Percentiles rank a stretch among this genome's conserved stretches.
phyloP scores from a whole-genome alignment of 2,329 filamentous ascomycete species.

The Salinomyces thailandicus region DNA sequence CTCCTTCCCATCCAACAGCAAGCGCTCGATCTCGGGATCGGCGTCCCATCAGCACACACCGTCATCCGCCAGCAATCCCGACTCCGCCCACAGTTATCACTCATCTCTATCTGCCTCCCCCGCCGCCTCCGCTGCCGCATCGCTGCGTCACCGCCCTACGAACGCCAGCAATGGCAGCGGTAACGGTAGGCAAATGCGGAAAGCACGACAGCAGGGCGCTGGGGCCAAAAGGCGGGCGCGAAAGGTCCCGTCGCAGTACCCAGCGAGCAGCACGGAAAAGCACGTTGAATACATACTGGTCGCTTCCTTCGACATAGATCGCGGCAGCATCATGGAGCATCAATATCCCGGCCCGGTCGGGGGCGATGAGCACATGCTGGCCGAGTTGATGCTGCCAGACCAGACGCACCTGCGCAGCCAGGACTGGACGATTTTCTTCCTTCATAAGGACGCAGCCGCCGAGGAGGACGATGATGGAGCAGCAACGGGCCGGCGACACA shows the following conservation, averaged over 20 bases:
- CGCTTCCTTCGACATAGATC: constrained; percentile 93
- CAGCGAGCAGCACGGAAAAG: constrained; percentile 49
- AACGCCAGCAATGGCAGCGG: not conserved
- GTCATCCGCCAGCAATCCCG: not conserved
- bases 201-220: not conserved
- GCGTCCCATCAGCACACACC: not conserved
- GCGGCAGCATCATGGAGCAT: constrained; percentile 95
- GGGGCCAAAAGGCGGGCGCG: not conserved
- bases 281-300: constrained; percentile 99
- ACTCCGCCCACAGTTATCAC: not conserved
- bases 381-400: constrained; percentile 95
- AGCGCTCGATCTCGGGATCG: not conserved
- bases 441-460: constrained; percentile 86
- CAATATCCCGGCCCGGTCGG: constrained; percentile 93
- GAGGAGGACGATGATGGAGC: constrained; percentile 63
- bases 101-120: constrained; percentile 20
- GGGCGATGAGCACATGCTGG: constrained; percentile 94
- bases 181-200: not conserved
- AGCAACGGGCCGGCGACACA: constrained; percentile 26
- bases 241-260: constrained; percentile 39
- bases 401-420: constrained; percentile 90
- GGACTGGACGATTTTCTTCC: constrained; percentile 98
- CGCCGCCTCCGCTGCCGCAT: constrained; percentile 13
- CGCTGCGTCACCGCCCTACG: constrained; percentile 5
- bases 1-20: constrained; percentile 27